Evolutionary conservation across 768 basidiomycete species (phyloP).

Genomic region (Agaricus sinodeliciosus): DNA sequence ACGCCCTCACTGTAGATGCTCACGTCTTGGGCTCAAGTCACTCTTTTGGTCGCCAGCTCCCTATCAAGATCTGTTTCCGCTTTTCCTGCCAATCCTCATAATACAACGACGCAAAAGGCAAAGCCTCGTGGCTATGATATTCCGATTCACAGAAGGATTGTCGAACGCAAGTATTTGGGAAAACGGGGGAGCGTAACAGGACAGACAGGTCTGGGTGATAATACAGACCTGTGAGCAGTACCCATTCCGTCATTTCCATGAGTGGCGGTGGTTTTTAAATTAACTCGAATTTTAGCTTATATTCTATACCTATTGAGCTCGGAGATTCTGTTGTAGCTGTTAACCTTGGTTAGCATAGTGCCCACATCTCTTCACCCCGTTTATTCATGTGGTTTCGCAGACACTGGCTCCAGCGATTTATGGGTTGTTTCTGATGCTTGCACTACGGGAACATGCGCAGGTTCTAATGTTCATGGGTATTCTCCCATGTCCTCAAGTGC

Average conservation of each 20-base stretch:
- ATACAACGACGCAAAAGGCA: background rate
- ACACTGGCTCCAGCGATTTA: slow-evolving; percentile 67
- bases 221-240: slow-evolving; percentile 26
- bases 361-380: background rate
- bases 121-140: slow-evolving; percentile 16
- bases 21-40: slow-evolving; percentile 8
- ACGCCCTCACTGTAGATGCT: slow-evolving; percentile 17
- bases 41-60: slow-evolving; percentile 13
- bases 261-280: too few relatives aligned
- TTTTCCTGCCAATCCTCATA: slow-evolving; percentile 7
- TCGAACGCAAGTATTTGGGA: slow-evolving; percentile 11
- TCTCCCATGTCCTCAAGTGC: slow-evolving; percentile 26
- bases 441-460: slow-evolving; percentile 29
- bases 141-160: slow-evolving; percentile 17
- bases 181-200: slow-evolving; percentile 25
- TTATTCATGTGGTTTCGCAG: slow-evolving; percentile 21
- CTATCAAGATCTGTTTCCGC: slow-evolving; percentile 14
- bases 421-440: slow-evolving; percentile 59
- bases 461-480: slow-evolving; percentile 32
- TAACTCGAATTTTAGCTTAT: slow-evolving; percentile 17
- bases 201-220: slow-evolving; percentile 28
- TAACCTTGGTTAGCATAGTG: slow-evolving; percentile 21
- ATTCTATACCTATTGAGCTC: slow-evolving; percentile 29
- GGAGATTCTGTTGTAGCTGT: slow-evolving; percentile 23
- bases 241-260: too few relatives aligned